Conservation (phyloP, 1,284 basidiomycete species). For the Baeospora myosura region DNA sequence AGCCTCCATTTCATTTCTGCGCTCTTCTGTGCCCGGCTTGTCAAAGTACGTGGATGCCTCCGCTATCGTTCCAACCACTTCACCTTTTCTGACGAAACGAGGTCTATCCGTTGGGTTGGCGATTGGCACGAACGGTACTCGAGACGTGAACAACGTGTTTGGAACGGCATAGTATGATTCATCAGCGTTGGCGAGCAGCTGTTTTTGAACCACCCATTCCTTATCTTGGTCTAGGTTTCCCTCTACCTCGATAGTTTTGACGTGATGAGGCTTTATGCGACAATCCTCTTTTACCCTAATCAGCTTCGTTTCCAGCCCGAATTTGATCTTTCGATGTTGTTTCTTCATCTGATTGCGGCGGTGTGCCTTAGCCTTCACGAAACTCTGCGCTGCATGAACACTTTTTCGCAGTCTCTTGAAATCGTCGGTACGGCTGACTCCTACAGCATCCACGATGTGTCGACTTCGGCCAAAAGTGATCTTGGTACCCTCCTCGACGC, state of each 20-base stretch:
- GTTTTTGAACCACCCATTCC: background rate
- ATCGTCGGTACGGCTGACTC: background rate
- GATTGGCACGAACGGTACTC: background rate
- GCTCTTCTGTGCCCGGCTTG: background rate
- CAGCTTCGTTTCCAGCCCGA: background rate
- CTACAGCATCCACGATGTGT: background rate
- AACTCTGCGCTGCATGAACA: background rate
- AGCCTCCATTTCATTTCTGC: background rate
- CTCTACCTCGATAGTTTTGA: background rate
- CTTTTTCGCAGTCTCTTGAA: background rate
- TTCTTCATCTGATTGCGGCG: background rate
- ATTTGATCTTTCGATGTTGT: background rate
- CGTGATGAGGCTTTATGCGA: background rate
- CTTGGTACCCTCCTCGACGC: background rate
- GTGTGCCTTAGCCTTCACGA: background rate
- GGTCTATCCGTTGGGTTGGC: background rate
- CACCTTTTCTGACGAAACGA: slow-evolving; percentile 4
- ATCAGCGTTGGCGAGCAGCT: background rate
- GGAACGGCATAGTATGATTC: background rate
- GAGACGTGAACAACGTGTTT: background rate
- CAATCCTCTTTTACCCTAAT: background rate
- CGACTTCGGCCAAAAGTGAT: background rate
- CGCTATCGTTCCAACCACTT: background rate
- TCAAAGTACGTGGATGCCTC: background rate
- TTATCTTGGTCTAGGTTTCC: background rate